phyloP scores from a whole-genome alignment of 1,284 basidiomycete genomes.

The Marasmius oreades region DNA sequence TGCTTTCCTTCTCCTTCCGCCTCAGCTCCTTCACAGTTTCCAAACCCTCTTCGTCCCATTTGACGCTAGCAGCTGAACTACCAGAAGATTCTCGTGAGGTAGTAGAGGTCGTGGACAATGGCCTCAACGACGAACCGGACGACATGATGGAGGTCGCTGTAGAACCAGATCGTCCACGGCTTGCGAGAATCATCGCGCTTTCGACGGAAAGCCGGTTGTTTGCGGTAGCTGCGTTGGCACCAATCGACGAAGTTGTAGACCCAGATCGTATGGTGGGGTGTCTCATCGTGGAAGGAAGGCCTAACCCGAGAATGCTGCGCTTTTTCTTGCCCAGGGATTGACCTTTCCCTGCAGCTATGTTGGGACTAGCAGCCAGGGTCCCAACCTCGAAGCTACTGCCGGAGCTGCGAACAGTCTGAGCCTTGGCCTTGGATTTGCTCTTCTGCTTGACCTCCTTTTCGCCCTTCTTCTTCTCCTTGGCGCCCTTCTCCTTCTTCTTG shows the following conservation, averaged over 20 bases:
- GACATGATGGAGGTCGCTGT: slow-evolving; percentile 33
- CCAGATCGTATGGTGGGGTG: slow-evolving; percentile 45
- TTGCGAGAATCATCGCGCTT: slow-evolving; percentile 32
- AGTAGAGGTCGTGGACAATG: slow-evolving; percentile 51
- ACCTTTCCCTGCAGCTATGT: slow-evolving; percentile 28
- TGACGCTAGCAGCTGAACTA: slow-evolving; percentile 45
- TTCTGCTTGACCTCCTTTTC: slow-evolving; percentile 10
- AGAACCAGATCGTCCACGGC: slow-evolving; percentile 38
- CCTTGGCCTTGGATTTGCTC: slow-evolving; percentile 25
- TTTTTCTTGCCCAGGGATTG: slow-evolving; percentile 51
- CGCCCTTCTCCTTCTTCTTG: slow-evolving; percentile 14
- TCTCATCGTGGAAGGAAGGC: slow-evolving; percentile 42
- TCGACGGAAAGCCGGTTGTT: slow-evolving; percentile 44
- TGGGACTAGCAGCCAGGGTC: slow-evolving; percentile 38
- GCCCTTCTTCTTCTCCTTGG: slow-evolving; percentile 10
- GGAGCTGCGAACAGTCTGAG: slow-evolving; percentile 40
- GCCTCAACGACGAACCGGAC: slow-evolving; percentile 52
- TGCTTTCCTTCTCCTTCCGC: slow-evolving; percentile 32
- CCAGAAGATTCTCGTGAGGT: slow-evolving; percentile 44
- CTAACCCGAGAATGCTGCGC: slow-evolving; percentile 51
- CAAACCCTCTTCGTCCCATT: slow-evolving; percentile 65
- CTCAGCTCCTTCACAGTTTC: slow-evolving; percentile 50
- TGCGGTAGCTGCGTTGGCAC: slow-evolving; percentile 13
- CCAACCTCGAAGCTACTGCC: slow-evolving; percentile 66
- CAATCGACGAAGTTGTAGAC: slow-evolving; percentile 33